Evolutionary conservation across 371 early-diverging fungal genomes (phyloP), one percentile per base, ranked within the genome.

Genomic region (Apophysomyces ossiformis): DNA sequence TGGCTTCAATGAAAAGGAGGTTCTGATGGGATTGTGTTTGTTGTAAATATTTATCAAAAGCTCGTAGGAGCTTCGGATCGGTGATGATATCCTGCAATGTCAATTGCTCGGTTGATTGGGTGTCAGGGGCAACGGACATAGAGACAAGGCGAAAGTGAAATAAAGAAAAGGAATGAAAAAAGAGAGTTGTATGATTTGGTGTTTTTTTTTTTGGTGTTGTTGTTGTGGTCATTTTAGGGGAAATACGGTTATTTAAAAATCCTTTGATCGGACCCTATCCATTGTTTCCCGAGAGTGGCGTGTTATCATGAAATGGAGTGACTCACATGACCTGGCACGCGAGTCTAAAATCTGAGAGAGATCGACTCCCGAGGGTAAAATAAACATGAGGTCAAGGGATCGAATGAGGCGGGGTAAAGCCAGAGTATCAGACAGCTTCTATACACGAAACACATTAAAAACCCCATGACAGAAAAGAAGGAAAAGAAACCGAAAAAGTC

Each of bases 11-110:
- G 36, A 73, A 73, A 37, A 73, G 63, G 57, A 73, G 44, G 35
- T 64, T 69, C 65, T 69, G 70, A 63, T 73, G 70, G 13, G 73
- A 69, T 66, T 67, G 61, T 39, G 60, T 62, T 46, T 73, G 70
- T 21, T 70, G 64, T 37, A 73, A 64, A 41, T 69, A 73, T 15
- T 61, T 64, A 60, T 73, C 73, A 36, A 73, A 73, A 11, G 67
- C 67, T 36, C 70, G 58, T 39, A 73, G 41, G 45, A 73, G 47
- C 54, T 73, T 69, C 9, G 73, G 73, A n/a, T 73, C 67, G 15
- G 70, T 67, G n/a, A 73, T 61, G 1, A 73, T 70, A 64, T 73
- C 70, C 38, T 58, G 64, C 37, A 73, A 18, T 15, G 66, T 69
- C 54, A 50, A 44, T 57, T 69, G 2, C 32, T 26, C 32, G 46